These are phyloP conservation scores for Cicer chorassanicum DNA, from an alignment of 306 rosid genomes.

Conservation along the genomic window DNA sequence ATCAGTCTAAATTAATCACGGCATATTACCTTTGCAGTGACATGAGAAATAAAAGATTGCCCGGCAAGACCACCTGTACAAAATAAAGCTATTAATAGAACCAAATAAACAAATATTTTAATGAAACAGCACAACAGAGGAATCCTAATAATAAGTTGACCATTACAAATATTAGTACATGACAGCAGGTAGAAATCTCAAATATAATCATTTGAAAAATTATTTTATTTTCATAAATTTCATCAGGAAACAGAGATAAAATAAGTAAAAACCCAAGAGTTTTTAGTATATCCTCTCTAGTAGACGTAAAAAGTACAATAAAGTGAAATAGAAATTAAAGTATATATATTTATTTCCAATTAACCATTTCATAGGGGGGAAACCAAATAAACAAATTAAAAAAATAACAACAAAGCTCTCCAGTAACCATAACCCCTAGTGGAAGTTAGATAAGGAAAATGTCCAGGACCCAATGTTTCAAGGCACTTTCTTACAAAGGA, in stretches of 20 bases:
- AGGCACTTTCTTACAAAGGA: constrained; percentile 1
- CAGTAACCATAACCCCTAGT: neutral
- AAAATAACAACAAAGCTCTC: constrained; percentile 12
- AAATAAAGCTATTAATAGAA: constrained; percentile 42
- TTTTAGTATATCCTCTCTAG: constrained; percentile 15
- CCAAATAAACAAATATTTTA: constrained; percentile 26
- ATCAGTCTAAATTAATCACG: constrained; percentile 34
- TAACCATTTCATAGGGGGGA: neutral
- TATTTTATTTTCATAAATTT: constrained; percentile 14
- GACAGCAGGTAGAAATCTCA: constrained; percentile 11
- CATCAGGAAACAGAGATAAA: neutral
- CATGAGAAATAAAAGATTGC: constrained; percentile 76
- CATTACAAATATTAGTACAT: constrained; percentile 10
- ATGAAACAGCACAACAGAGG: neutral
- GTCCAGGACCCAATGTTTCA: constrained; percentile 35
- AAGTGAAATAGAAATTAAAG: neutral
- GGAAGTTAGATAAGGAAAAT: constrained; percentile 31
- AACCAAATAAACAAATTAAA: constrained; percentile 20
- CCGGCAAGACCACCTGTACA: constrained; percentile 82
- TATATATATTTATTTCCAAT: neutral
- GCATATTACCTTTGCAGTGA: constrained; percentile 76
- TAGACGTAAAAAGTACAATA: constrained; percentile 2
- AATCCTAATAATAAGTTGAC: constrained; percentile 13
- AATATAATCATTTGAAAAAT: constrained; percentile 21
- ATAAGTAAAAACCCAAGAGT: neutral